Evolutionary conservation across 305 asterid genomes (phyloP), one percentile per base, ranked within the genome.

Genomic region (Lippia alba): DNA sequence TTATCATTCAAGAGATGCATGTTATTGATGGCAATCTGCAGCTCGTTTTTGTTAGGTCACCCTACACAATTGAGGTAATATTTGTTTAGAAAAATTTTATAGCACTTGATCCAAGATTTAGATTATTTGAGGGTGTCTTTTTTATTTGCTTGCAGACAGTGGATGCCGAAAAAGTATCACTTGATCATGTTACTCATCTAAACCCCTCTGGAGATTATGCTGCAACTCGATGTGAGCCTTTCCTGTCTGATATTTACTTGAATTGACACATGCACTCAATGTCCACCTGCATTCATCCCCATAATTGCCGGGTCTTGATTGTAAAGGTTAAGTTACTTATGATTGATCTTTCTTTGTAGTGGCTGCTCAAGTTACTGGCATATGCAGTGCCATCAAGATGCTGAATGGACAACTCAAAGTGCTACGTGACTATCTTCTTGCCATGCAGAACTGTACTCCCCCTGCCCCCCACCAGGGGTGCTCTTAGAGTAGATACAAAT

Each of bases 281-380:
- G 61, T 32, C 50, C 64, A 4, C 63, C 53, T 19, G 65, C 33
- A 36, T 30, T 62, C 24, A 15, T 44, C 18, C 49, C 45, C 8
- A 12, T 19, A 57, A 6, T 54, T 15, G 44, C 41, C 41, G 14
- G 44, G 18, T 39, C 16, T 12, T 10, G 18, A 30, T 16, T 20
- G 10, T 32, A 19, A 8, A 10, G 44, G 64, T 24, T 24, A 24
- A 24, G 30, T 24, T 24, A 44, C 56, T 69, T 48, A 50, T 66
- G 56, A 24, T 73, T 62, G 63, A 39, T 30, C 56, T 71, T 69
- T 64, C 55, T 53, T 70, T 72, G 67, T 72, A 89, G 97, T 94
- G 97, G 96, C 96, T 83, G 97, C 92, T 78, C 98, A 91, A 70
- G 96, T 93, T 69, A 91, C 98, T 17, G 98, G 98, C 76, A 89